Evolutionary conservation across 768 basidiomycete species (phyloP).

Genomic region (Hygrocybe coccinea): DNA sequence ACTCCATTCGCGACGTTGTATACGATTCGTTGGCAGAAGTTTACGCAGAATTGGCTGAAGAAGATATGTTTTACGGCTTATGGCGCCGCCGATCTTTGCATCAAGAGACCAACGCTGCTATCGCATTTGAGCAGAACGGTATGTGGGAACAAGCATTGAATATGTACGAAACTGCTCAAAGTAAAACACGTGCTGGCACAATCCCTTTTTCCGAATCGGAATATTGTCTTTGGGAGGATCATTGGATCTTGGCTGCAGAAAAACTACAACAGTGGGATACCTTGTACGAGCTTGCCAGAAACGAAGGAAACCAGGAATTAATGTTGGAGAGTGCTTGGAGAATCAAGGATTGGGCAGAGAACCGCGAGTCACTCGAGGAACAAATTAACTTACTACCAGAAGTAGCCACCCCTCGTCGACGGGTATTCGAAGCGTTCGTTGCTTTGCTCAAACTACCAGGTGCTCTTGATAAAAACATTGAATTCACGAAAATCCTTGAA

Average conservation of each 20-base stretch:
- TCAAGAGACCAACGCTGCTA: slow-evolving; percentile 79
- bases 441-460: slow-evolving; percentile 81
- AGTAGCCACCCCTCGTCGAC: slow-evolving; percentile 87
- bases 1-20: slow-evolving; percentile 72
- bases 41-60: slow-evolving; percentile 93
- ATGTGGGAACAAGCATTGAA: slow-evolving; percentile 92
- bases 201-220: slow-evolving; percentile 93
- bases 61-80: slow-evolving; percentile 94
- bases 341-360: slow-evolving; percentile 84
- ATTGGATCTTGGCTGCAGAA: slow-evolving; percentile 93
- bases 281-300: slow-evolving; percentile 82
- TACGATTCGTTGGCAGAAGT: slow-evolving; percentile 90
- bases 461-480: slow-evolving; percentile 75
- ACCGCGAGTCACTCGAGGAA: slow-evolving; percentile 71
- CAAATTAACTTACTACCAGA: slow-evolving; percentile 78
- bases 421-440: slow-evolving; percentile 95
- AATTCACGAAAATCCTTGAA: slow-evolving; percentile 85
- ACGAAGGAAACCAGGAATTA: slow-evolving; percentile 87
- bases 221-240: slow-evolving; percentile 98
- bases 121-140: slow-evolving; percentile 92
- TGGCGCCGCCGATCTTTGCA: slow-evolving; percentile 91
- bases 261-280: slow-evolving; percentile 99
- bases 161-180: slow-evolving; percentile 87
- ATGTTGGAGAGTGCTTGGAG: slow-evolving; percentile 95
- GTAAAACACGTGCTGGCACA: slow-evolving; percentile 69